phyloP scores from a whole-genome alignment of 345 rosid species.

The Moricandia moricandioides region DNA sequence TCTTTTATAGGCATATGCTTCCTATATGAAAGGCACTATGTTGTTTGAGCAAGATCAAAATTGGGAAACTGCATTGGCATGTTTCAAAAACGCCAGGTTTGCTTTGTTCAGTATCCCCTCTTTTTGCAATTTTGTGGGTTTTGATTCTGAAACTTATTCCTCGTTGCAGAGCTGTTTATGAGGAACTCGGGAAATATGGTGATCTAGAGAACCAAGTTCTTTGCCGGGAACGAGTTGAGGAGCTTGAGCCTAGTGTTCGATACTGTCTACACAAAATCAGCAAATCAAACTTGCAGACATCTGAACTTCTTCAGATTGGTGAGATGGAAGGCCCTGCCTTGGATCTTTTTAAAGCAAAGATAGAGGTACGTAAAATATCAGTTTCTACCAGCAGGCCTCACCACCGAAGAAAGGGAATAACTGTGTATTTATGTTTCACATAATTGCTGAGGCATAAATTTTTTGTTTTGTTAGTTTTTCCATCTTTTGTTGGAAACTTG shows the following conservation, averaged over 20 bases:
- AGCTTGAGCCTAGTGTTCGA: constrained; percentile 90
- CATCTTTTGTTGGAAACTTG: background rate
- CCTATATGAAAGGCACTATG: constrained; percentile 91
- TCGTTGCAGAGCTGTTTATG: constrained; percentile 79
- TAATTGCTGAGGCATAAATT: background rate
- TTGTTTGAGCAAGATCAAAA: constrained; percentile 94
- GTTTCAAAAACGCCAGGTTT: constrained; percentile 94
- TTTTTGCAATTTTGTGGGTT: background rate
- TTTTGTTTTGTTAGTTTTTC: background rate
- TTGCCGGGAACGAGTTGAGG: constrained; percentile 96
- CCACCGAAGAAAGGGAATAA: background rate
- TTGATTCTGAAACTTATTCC: constrained; percentile 7
- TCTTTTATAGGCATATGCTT: constrained; percentile 80
- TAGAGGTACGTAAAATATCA: constrained; percentile 56
- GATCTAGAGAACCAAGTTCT: constrained; percentile 92
- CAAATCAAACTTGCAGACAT: constrained; percentile 77
- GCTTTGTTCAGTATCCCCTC: constrained; percentile 17
- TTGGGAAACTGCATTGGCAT: constrained; percentile 88
- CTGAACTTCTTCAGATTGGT: constrained; percentile 86
- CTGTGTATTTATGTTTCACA: background rate
- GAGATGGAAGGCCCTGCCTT: constrained; percentile 99
- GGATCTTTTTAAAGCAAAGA: constrained; percentile 90
- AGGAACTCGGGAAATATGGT: constrained; percentile 97
- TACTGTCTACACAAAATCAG: constrained; percentile 96
- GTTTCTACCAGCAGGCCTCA: constrained; percentile 1